These are phyloP conservation scores for Fusarium concolor DNA, from an alignment of 2,329 filamentous ascomycete genomes.

Conservation along the genomic window DNA sequence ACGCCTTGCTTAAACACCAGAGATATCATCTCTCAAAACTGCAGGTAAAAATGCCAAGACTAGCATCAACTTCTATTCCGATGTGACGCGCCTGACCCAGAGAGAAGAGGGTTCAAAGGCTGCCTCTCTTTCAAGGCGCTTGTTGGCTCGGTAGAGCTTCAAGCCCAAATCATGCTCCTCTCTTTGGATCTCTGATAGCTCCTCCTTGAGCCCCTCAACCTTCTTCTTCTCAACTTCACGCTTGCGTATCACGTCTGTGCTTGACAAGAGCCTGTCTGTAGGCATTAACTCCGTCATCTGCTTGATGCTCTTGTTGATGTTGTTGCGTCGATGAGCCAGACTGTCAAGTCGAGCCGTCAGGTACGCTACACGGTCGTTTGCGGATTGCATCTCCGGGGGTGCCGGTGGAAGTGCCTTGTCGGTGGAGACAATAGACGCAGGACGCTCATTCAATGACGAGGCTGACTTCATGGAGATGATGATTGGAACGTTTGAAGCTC, in stretches of 20 bases:
- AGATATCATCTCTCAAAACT: slow-evolving; percentile 12
- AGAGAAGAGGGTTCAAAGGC: slow-evolving; percentile 74
- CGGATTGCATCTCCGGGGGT: slow-evolving; percentile 67
- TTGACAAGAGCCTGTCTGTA: slow-evolving; percentile 74
- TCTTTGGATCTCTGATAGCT: slow-evolving; percentile 78
- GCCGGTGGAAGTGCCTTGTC: slow-evolving; percentile 71
- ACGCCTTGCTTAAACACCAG: slow-evolving; percentile 39
- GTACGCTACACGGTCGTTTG: slow-evolving; percentile 72
- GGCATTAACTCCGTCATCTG: slow-evolving; percentile 85
- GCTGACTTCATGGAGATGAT: slow-evolving; percentile 48
- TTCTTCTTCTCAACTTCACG: slow-evolving; percentile 71
- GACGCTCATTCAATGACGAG: slow-evolving; percentile 38
- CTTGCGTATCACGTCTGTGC: slow-evolving; percentile 69
- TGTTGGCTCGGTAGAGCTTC: slow-evolving; percentile 79
- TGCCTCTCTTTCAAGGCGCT: slow-evolving; percentile 75
- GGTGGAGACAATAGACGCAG: slow-evolving; percentile 52
- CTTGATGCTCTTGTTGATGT: slow-evolving; percentile 77
- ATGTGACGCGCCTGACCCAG: slow-evolving; percentile 83
- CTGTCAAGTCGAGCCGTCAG: slow-evolving; percentile 74
- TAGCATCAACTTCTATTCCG: slow-evolving; percentile 52
- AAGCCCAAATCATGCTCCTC: slow-evolving; percentile 84
- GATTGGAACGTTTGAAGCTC: slow-evolving; percentile 43
- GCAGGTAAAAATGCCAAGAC: slow-evolving; percentile 14
- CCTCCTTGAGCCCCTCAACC: slow-evolving; percentile 72
- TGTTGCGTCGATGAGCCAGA: slow-evolving; percentile 74